A percentile compares a stretch with the other conserved stretches of the same genome.
Conservation (phyloP, 768 basidiomycete genomes). For the Suillus tomentosus region DNA sequence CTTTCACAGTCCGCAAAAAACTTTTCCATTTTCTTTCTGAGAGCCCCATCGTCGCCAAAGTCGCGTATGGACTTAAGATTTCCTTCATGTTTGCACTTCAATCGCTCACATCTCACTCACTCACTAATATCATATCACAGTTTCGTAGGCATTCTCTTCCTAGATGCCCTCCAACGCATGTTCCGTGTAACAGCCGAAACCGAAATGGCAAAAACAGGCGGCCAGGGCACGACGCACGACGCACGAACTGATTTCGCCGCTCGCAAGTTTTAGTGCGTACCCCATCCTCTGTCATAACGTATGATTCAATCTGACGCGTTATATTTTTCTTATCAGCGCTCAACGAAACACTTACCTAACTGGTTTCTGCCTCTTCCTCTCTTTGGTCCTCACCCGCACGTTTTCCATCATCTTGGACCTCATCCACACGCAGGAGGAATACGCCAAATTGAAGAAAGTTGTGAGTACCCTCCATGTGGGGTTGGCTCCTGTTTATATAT, state of each 20-base stretch:
- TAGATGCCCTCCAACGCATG: slow-evolving; percentile 94
- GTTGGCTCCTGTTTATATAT: background rate
- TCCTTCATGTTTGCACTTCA: slow-evolving; percentile 75
- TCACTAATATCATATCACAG: slow-evolving; percentile 33
- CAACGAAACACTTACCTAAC: slow-evolving; percentile 93
- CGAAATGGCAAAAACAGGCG: slow-evolving; percentile 61
- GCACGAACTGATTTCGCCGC: slow-evolving; percentile 81
- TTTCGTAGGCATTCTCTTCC: slow-evolving; percentile 85
- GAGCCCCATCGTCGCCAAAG: slow-evolving; percentile 71
- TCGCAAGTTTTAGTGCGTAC: slow-evolving; percentile 86
- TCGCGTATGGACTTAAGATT: slow-evolving; percentile 92
- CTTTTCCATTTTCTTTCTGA: slow-evolving; percentile 75
- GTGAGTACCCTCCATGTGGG: slow-evolving; percentile 24
- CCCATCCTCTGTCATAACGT: background rate
- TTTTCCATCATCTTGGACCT: slow-evolving; percentile 93
- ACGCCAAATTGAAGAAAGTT: slow-evolving; percentile 75
- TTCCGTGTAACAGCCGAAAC: slow-evolving; percentile 74
- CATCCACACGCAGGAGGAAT: slow-evolving; percentile 87
- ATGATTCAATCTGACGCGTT: background rate
- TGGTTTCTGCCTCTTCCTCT: slow-evolving; percentile 93
- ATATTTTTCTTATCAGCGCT: slow-evolving; percentile 45
- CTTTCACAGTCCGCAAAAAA: slow-evolving; percentile 66
- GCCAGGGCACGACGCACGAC: slow-evolving; percentile 48
- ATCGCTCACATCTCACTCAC: background rate
- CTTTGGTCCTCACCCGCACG: slow-evolving; percentile 88